Conservation (phyloP, 768 basidiomycete genomes). For the Serendipita indica region DNA sequence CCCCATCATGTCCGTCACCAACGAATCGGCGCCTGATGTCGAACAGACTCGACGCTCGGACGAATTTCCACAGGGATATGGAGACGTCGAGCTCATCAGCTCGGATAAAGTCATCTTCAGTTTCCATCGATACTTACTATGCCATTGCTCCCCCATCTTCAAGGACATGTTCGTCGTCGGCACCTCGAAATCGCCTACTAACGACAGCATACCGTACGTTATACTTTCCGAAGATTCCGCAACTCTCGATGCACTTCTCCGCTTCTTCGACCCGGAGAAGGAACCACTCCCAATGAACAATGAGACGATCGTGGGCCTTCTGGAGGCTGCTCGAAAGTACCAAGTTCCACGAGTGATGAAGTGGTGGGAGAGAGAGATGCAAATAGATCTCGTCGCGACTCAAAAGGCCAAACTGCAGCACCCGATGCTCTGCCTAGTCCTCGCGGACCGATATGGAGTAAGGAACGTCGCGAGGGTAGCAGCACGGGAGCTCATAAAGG, state of each 20-base stretch:
- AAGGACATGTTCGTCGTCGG: constrained; percentile 24
- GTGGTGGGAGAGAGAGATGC: not conserved
- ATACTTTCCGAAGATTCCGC: constrained; percentile 14
- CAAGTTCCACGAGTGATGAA: constrained; percentile 10
- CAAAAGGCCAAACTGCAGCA: not conserved
- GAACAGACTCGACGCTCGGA: no score
- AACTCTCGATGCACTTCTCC: constrained; percentile 16
- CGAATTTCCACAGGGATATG: no score
- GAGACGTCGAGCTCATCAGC: not conserved
- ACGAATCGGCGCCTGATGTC: no score
- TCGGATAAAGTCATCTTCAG: not conserved
- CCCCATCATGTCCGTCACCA: no score
- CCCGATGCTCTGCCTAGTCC: not conserved
- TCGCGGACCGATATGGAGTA: not conserved
- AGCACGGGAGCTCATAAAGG: not conserved
- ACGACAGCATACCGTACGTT: constrained; percentile 10
- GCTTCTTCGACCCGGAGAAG: constrained; percentile 16
- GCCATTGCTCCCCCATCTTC: constrained; percentile 22
- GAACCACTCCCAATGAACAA: not conserved
- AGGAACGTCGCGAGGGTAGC: not conserved
- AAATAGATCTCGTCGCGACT: not conserved
- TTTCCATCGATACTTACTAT: constrained; percentile 10
- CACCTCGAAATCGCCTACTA: constrained; percentile 10
- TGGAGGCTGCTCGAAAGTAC: constrained; percentile 17
- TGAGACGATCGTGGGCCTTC: not conserved